Conservation (phyloP, 129 eudicot genomes). For the Centella asiatica region DNA sequence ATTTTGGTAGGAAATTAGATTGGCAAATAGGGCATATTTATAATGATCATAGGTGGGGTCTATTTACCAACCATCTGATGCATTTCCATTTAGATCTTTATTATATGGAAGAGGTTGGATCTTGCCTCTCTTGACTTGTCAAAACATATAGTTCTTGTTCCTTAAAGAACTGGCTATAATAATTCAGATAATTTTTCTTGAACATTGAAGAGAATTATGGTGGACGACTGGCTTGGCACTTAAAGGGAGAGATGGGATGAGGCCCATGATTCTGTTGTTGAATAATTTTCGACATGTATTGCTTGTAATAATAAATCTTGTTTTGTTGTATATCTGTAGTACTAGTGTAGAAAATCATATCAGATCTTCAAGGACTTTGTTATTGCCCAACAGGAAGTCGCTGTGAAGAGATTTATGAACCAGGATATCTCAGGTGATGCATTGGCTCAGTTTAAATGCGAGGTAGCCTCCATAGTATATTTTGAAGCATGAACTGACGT, state of each 20-base stretch:
- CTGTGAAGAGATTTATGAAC: slow-evolving; percentile 86
- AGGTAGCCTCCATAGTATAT: slow-evolving; percentile 42
- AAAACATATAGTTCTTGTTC: background rate
- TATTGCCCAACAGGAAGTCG: slow-evolving; percentile 74
- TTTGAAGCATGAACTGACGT: background rate
- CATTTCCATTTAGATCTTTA: background rate
- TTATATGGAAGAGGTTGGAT: background rate
- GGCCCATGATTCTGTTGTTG: background rate
- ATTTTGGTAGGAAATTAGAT: background rate
- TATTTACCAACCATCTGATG: background rate
- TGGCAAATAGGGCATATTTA: no score
- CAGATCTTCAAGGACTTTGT: slow-evolving; percentile 7
- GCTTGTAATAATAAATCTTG: background rate
- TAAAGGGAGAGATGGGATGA: no score
- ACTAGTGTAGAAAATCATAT: slow-evolving; percentile 1
- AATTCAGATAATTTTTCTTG: no score
- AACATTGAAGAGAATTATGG: background rate
- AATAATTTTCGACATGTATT: background rate
- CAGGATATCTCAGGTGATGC: slow-evolving; percentile 92
- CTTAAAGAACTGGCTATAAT: no score
- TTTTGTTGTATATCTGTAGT: background rate
- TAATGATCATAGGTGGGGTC: background rate
- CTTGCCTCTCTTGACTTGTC: no score
- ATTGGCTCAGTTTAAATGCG: slow-evolving; percentile 75
- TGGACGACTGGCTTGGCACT: background rate